A percentile compares a stretch with the other conserved stretches of the same genome.
Conservation (phyloP, 2,329 filamentous ascomycete species). For the Hypoxylon sp. region DNA sequence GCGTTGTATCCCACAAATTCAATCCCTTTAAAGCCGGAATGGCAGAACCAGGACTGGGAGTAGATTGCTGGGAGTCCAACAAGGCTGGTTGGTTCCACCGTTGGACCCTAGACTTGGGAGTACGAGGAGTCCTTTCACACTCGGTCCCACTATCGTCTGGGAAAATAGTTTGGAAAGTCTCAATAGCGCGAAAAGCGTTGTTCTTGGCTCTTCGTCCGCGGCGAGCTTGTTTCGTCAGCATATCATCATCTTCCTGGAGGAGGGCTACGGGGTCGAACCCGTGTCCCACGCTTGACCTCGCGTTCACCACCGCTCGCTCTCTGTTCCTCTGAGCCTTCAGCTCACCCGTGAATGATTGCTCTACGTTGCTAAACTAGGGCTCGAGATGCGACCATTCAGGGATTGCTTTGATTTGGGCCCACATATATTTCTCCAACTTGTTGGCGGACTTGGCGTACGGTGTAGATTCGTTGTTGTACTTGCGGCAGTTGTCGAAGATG, state of each 20-base stretch:
- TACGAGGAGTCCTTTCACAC: not conserved
- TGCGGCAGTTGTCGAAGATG: constrained; percentile 93
- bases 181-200: not conserved
- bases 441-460: constrained; percentile 96
- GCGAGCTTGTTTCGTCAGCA: not conserved
- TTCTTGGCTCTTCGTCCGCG: not conserved
- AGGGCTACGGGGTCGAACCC: not conserved
- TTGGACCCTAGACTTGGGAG: not conserved
- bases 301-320: not conserved
- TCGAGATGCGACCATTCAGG: constrained; percentile 88
- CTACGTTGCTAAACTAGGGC: constrained; percentile 54
- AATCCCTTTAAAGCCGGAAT: not conserved
- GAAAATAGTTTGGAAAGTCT: not conserved
- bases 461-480: constrained; percentile 96
- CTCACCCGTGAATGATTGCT: constrained; percentile 9
- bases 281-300: not conserved
- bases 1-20: not conserved
- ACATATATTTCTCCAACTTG: constrained; percentile 95
- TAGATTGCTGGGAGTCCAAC: not conserved
- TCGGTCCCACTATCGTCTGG: not conserved
- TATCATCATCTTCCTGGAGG: not conserved
- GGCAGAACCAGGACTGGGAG: not conserved
- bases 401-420: constrained; percentile 89
- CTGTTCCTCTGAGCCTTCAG: not conserved
- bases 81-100: not conserved